These are phyloP conservation scores for Suillus fuscotomentosus DNA, from an alignment of 768 basidiomycete species.

Conservation along the genomic window DNA sequence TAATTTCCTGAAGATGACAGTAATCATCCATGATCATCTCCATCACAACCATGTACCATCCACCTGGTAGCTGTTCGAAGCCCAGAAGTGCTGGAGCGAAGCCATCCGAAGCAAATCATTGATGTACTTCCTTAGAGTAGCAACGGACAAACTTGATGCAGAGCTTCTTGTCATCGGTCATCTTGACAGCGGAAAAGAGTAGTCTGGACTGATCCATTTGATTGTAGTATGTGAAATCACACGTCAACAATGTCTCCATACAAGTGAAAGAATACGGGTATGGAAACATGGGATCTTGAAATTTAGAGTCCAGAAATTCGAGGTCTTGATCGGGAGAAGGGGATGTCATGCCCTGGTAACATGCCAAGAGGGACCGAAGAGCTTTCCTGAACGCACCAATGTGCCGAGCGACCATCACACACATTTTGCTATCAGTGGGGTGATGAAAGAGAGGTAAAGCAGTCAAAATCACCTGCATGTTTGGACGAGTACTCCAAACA, in stretches of 20 bases:
- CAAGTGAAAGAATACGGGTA: not conserved
- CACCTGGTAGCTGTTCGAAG: slow-evolving; percentile 23
- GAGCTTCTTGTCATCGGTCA: not conserved
- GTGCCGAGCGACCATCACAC: slow-evolving; percentile 15
- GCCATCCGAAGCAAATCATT: slow-evolving; percentile 13
- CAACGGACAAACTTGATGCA: slow-evolving; percentile 15
- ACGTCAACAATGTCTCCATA: not conserved
- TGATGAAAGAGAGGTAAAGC: slow-evolving; percentile 24
- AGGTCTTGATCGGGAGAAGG: not conserved
- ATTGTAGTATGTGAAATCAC: not conserved
- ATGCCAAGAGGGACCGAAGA: slow-evolving; percentile 17
- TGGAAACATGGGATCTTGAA: not conserved
- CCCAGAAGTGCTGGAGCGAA: slow-evolving; percentile 22
- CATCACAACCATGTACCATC: slow-evolving; percentile 17
- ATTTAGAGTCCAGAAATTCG: not conserved
- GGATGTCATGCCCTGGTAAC: slow-evolving; percentile 13
- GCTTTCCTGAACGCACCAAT: slow-evolving; percentile 27
- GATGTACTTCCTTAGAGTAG: slow-evolving; percentile 19
- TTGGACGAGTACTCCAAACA: slow-evolving; percentile 21
- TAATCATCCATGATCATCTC: slow-evolving; percentile 15
- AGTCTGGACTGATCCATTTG: not conserved
- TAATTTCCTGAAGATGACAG: not conserved
- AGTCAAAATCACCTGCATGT: slow-evolving; percentile 23
- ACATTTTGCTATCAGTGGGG: slow-evolving; percentile 17
- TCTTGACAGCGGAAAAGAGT: not conserved